Evolutionary conservation across 2,329 filamentous ascomycete genomes (phyloP).

Genomic region (Phyllosticta ampelicida): DNA sequence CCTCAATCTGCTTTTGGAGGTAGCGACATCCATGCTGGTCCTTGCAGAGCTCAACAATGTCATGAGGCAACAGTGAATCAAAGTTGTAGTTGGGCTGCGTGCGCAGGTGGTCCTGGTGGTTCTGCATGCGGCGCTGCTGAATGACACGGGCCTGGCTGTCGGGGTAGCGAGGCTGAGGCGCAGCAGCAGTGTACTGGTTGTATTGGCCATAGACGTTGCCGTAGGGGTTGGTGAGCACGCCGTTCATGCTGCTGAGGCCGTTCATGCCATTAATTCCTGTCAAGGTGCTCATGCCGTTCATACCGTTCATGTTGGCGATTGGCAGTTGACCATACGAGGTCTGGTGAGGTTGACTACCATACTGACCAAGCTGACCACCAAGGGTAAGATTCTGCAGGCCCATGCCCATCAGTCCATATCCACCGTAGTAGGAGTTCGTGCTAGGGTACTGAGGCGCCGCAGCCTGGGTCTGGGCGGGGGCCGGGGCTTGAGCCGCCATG

Average conservation of each 20-base stretch:
- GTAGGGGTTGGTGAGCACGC: constrained; percentile 14
- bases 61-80: constrained; percentile 64
- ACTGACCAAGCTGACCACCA: constrained; percentile 20
- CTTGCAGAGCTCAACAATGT: constrained; percentile 87
- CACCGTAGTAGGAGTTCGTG: constrained; percentile 25
- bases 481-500: neutral
- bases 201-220: constrained; percentile 11
- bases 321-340: constrained; percentile 12
- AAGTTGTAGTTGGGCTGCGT: constrained; percentile 56
- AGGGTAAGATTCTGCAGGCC: constrained; percentile 59
- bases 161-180: constrained; percentile 44
- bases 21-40: constrained; percentile 97
- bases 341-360: constrained; percentile 17
- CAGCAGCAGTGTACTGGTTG: constrained; percentile 18
- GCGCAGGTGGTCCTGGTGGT: constrained; percentile 60
- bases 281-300: neutral
- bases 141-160: constrained; percentile 70
- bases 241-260: constrained; percentile 16
- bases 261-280: neutral
- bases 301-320: neutral
- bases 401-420: constrained; percentile 51
- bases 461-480: neutral
- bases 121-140: constrained; percentile 62
- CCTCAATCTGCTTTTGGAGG: constrained; percentile 93
- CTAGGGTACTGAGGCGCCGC: neutral